phyloP scores from a whole-genome alignment of 306 rosid species.

The Acmispon strigosus region DNA sequence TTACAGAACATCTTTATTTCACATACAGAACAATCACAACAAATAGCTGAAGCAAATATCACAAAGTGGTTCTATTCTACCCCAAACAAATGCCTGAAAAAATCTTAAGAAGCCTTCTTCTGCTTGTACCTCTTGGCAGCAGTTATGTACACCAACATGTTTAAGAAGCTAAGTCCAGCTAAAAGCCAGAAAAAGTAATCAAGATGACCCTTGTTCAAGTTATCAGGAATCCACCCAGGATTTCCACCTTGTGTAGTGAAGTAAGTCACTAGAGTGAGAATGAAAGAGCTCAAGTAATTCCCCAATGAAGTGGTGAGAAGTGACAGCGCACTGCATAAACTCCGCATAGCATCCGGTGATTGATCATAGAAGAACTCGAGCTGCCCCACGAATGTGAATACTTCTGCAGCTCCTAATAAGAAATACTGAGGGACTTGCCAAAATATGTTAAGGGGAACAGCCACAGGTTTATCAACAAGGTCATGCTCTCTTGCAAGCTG shows the following conservation, averaged over 20 bases:
- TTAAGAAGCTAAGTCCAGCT: conserved; percentile 75
- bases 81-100: background rate
- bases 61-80: background rate
- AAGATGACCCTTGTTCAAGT: conserved; percentile 74
- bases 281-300: conserved; percentile 79
- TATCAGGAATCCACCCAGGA: conserved; percentile 83
- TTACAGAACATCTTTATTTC: background rate
- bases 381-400: conserved; percentile 82
- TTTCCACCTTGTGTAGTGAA: conserved; percentile 56
- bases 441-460: conserved; percentile 67
- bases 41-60: background rate
- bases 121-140: conserved; percentile 64
- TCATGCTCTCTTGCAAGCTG: conserved; percentile 57
- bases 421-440: conserved; percentile 93
- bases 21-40: conserved; percentile 12
- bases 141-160: conserved; percentile 50
- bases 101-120: conserved; percentile 57
- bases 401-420: conserved; percentile 84
- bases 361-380: conserved; percentile 94
- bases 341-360: conserved; percentile 96
- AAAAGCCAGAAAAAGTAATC: conserved; percentile 88
- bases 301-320: conserved; percentile 77
- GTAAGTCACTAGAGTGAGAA: conserved; percentile 75
- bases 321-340: conserved; percentile 87
- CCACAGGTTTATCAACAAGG: conserved; percentile 46